These are phyloP conservation scores for Pichia inconspicua DNA, from an alignment of 1,139 yeast species.

Conservation along the genomic window DNA sequence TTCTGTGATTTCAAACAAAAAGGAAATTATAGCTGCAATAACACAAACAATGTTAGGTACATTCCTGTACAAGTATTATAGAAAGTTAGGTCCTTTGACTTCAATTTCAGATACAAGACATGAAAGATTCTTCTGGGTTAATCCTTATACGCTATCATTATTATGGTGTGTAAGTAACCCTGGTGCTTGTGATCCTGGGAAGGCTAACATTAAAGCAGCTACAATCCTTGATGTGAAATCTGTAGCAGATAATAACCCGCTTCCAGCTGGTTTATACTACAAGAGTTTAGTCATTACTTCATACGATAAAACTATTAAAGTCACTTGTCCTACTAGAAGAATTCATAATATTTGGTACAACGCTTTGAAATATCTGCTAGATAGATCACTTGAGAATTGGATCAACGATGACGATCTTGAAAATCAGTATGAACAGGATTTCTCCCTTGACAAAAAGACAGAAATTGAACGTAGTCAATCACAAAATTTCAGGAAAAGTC, in stretches of 20 bases:
- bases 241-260: conserved; percentile 77
- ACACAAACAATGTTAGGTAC: conserved; percentile 94
- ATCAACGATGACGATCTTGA: conserved; percentile 24
- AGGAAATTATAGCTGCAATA: conserved; percentile 74
- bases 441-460: conserved; percentile 22
- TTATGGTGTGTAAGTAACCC: conserved; percentile 89
- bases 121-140: conserved; percentile 92
- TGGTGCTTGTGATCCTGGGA: conserved; percentile 59
- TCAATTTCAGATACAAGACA: conserved; percentile 77
- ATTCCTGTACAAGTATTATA: conserved; percentile 76
- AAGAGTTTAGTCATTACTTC: conserved; percentile 76
- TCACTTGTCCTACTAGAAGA: conserved; percentile 82
- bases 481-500: conserved; percentile 20
- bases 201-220: conserved; percentile 65
- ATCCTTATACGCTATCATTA: conserved; percentile 84
- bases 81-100: conserved; percentile 66
- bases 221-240: conserved; percentile 76
- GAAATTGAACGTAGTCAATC: conserved; percentile 23
- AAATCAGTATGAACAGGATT: conserved; percentile 25
- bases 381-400: conserved; percentile 58
- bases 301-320: conserved; percentile 56
- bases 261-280: conserved; percentile 84
- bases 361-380: conserved; percentile 69
- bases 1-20: conserved; percentile 66
- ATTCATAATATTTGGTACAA: conserved; percentile 91